phyloP scores from a whole-genome alignment of 305 asterid genomes.

The Solanum hybrid region DNA sequence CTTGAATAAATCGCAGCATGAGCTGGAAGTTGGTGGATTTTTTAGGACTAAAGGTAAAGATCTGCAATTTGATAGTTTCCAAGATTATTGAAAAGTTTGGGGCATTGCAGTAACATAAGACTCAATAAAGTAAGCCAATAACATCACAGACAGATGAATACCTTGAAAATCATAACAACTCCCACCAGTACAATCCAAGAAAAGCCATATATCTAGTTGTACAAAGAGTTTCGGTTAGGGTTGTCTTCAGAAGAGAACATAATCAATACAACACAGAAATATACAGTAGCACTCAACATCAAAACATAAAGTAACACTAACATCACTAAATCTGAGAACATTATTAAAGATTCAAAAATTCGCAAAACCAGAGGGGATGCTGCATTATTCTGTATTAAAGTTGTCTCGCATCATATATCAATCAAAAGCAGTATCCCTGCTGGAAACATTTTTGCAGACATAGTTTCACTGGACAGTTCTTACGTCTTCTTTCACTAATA shows the following conservation, averaged over 20 bases:
- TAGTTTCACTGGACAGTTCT: not conserved
- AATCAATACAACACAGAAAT: not conserved
- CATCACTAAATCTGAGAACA: not conserved
- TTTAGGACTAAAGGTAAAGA: constrained; percentile 75
- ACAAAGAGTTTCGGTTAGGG: not conserved
- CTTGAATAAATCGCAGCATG: constrained; percentile 90
- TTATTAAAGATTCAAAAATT: not conserved
- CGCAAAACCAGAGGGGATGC: not conserved
- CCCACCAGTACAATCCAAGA: constrained; percentile 90
- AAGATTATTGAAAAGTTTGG: not conserved
- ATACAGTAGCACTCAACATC: not conserved
- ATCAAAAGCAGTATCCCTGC: constrained; percentile 1
- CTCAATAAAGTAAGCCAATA: not conserved
- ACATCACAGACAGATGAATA: constrained; percentile 20
- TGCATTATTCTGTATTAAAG: not conserved
- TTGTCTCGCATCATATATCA: not conserved
- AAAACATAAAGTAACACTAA: not conserved
- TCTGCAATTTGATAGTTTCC: constrained; percentile 27
- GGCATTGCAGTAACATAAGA: not conserved
- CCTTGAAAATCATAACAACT: constrained; percentile 80
- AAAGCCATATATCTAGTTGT: constrained; percentile 69
- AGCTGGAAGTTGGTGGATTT: constrained; percentile 83
- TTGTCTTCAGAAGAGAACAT: not conserved
- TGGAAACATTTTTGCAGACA: not conserved
- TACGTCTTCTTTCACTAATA: not conserved